A percentile compares a stretch with the other conserved stretches of the same genome.
These are phyloP conservation scores for Microstegium vimineum DNA, from an alignment of 176 grass and related monocot species.

Conservation along the genomic window DNA sequence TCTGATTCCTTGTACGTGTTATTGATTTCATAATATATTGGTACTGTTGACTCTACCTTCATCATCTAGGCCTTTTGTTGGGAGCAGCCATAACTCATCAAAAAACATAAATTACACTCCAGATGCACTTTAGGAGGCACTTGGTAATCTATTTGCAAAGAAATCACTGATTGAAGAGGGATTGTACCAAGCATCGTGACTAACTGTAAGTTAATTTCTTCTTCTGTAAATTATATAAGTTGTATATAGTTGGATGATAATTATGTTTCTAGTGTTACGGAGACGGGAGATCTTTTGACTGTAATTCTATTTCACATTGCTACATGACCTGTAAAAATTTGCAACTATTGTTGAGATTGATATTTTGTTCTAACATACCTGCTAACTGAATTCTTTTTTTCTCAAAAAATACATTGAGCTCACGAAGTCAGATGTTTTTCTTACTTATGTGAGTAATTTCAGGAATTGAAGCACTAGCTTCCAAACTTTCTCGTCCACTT, in stretches of 20 bases:
- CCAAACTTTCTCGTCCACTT: background rate
- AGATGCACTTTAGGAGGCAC: slow-evolving; percentile 31
- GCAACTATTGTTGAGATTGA: background rate
- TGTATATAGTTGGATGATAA: too few species aligned
- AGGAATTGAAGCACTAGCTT: background rate
- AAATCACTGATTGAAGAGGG: background rate
- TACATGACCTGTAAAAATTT: background rate
- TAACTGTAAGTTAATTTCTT: background rate
- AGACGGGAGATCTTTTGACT: background rate
- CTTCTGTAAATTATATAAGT: background rate
- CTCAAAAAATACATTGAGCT: background rate
- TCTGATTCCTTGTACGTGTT: background rate
- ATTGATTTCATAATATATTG: background rate
- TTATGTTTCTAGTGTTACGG: background rate
- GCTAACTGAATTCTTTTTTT: background rate
- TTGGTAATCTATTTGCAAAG: slow-evolving; percentile 16
- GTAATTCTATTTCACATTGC: background rate
- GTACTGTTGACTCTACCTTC: background rate
- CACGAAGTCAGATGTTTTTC: background rate
- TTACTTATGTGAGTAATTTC: background rate
- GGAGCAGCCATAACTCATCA: slow-evolving; percentile 26
- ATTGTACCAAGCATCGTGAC: background rate
- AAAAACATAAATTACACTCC: slow-evolving; percentile 54
- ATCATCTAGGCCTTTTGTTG: slow-evolving; percentile 44
- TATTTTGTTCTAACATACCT: background rate